These are phyloP conservation scores for Solanum peruvianum DNA, from an alignment of 257 asterid species.

Conservation along the genomic window DNA sequence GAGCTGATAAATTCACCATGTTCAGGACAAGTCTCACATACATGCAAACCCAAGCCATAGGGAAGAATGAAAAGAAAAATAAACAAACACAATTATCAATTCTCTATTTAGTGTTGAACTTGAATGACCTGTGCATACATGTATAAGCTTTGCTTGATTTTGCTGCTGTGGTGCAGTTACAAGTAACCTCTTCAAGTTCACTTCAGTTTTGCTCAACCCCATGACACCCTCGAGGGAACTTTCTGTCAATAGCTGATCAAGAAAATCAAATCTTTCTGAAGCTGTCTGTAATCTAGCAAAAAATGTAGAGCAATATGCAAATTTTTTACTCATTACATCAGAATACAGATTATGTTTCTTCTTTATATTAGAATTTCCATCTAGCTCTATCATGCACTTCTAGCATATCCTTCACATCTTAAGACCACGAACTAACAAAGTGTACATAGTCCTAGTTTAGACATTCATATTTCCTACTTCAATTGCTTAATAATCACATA, in stretches of 20 bases:
- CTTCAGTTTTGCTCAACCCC: constrained; percentile 80
- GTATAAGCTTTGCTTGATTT: constrained; percentile 72
- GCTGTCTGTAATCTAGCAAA: neutral
- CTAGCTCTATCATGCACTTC: neutral
- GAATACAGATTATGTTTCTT: neutral
- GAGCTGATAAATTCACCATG: neutral
- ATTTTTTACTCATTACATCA: neutral
- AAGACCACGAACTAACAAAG: neutral
- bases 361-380: neutral
- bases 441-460: neutral
- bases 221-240: constrained; percentile 13
- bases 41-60: neutral
- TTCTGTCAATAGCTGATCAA: neutral
- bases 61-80: neutral
- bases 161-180: constrained; percentile 76
- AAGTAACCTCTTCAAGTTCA: constrained; percentile 73
- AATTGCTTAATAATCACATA: neutral
- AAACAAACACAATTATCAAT: neutral
- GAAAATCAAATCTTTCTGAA: neutral
- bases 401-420: neutral
- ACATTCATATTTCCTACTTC: neutral
- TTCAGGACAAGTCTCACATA: neutral
- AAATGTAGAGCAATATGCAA: neutral
- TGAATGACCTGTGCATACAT: constrained; percentile 34
- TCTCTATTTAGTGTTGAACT: neutral